Evolutionary conservation across 768 basidiomycete species (phyloP), one percentile per base, ranked within the genome.

Genomic region (Melanogaster broomeanus): DNA sequence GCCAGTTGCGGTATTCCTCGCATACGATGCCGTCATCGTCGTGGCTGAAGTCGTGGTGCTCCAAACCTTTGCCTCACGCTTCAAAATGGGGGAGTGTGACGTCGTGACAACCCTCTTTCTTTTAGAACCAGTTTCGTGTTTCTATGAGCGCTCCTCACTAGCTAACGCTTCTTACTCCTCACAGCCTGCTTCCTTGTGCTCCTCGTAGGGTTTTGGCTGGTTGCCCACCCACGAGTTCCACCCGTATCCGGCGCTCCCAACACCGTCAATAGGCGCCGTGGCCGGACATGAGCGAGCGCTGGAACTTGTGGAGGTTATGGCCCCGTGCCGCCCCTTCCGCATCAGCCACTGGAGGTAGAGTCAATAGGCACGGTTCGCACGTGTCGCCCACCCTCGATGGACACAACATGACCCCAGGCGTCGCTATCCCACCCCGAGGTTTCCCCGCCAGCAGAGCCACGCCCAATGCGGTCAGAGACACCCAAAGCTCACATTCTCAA

Each of bases 151-250:
- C 11, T 24, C 39, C 10, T 3, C 27, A 48, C 33, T 53, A n/a
- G 34, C 64, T 66, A 38, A 65, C 31, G 2, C 33, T 10, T 33
- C 19, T 51, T n/a, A 19, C 33, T 25, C 33, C 16, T 16, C 15
- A 18, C 45, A 68, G 67, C 57, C 11, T 65, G 63, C 35, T 53
- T 68, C 16, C 21, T 59, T 22, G 33, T 57, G 13, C 57, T 68
- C 25, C 35, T 68, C 45, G 42, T 57, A 21, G 67, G 67, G 18
- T 68, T 68, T 57, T 65, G 55, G 48, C 35, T 60, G 45, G 67
- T 68, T 45, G 58, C 58, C 40, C 59, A 56, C 37, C 49, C 35
- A 25, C 58, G 45, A 41, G 50, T 22, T 6, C 48, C 43, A 30
- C 18, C 35, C 41, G 43, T 34, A 18, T 45, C 45, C 22, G 33